phyloP scores from a whole-genome alignment of 495 filamentous ascomycete species.

The Talaromyces trachyspermus region DNA sequence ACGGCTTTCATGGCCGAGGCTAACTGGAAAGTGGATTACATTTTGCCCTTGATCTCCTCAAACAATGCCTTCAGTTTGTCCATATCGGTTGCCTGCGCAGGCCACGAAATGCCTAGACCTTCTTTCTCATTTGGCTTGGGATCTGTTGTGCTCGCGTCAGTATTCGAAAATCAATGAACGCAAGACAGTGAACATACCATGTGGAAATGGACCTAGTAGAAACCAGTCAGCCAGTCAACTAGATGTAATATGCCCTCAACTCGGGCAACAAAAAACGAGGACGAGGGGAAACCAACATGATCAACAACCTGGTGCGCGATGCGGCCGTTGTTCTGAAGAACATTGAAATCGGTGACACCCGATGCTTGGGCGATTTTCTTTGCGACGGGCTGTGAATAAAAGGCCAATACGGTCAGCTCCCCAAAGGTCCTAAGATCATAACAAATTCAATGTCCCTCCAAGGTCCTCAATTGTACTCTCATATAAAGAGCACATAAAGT shows the following conservation, averaged over 20 bases:
- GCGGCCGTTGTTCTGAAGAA: constrained; percentile 93
- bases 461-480: not conserved
- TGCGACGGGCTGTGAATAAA: constrained; percentile 59
- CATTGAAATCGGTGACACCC: constrained; percentile 76
- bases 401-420: too few relatives aligned
- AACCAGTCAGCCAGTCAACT: too few relatives aligned
- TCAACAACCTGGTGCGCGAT: constrained; percentile 92
- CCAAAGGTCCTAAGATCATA: too few relatives aligned
- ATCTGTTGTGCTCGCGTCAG: constrained; percentile 50
- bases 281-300: constrained; percentile 58
- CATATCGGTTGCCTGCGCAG: constrained; percentile 69
- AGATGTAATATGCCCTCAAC: too few relatives aligned
- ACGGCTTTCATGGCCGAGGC: not conserved
- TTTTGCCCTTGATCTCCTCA: constrained; percentile 82
- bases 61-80: constrained; percentile 69
- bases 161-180: not conserved
- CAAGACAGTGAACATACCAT: constrained; percentile 53
- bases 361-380: constrained; percentile 78
- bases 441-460: too few relatives aligned
- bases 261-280: too few relatives aligned
- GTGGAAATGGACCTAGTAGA: constrained; percentile 76
- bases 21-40: constrained; percentile 44
- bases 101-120: constrained; percentile 78
- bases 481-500: constrained; percentile 11
- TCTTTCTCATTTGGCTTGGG: constrained; percentile 82